phyloP scores from a whole-genome alignment of 2,329 filamentous ascomycete species.

The Colletotrichum camelliae region DNA sequence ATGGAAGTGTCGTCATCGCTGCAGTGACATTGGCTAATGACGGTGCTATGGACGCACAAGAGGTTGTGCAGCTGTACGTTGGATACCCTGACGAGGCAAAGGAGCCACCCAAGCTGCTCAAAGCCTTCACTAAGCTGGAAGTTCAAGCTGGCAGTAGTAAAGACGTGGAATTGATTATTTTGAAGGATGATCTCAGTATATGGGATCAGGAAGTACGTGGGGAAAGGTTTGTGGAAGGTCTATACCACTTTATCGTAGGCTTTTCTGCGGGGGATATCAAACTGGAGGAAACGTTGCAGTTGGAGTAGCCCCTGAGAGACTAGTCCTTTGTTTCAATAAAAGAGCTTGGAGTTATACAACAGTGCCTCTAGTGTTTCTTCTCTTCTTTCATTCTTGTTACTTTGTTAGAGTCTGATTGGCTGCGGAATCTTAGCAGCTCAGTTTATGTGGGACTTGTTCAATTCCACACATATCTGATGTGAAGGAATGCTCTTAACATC shows the following conservation, averaged over 20 bases:
- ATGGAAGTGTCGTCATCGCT: not conserved
- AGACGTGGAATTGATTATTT: not conserved
- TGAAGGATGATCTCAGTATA: not conserved
- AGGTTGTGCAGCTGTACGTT: slow-evolving; percentile 1
- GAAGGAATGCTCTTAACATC: not conserved
- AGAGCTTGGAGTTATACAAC: not conserved
- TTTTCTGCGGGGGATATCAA: not conserved
- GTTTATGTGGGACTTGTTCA: rapidly evolving
- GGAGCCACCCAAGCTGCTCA: not conserved
- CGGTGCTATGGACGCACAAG: not conserved
- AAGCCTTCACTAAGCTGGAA: not conserved
- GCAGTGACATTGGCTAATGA: not conserved
- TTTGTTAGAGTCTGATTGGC: not conserved
- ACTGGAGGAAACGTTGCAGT: not conserved
- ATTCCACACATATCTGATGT: not conserved
- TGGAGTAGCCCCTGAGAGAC: not conserved
- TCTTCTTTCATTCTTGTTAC: not conserved
- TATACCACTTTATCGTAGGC: not conserved
- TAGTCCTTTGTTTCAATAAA: not conserved
- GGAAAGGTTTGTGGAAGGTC: not conserved
- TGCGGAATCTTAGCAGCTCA: not conserved
- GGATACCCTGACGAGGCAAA: not conserved
- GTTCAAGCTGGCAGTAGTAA: not conserved
- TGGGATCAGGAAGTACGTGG: not conserved
- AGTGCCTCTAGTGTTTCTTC: not conserved